These are phyloP conservation scores for Penicillium glabrum DNA, from an alignment of 2,329 filamentous ascomycete genomes.

Conservation along the genomic window DNA sequence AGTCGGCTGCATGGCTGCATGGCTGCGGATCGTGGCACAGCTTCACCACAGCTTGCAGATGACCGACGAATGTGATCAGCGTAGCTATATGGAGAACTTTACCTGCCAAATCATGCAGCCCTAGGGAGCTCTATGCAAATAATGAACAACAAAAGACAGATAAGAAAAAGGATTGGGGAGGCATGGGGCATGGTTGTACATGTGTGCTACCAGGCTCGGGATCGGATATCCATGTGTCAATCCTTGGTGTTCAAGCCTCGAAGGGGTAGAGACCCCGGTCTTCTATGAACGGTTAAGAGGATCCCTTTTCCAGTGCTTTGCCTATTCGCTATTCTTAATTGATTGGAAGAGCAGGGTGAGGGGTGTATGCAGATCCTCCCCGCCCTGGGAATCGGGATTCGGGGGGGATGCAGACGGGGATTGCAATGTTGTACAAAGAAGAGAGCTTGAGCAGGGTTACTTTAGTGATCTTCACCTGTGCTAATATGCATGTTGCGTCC, in stretches of 20 bases:
- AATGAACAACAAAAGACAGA: background rate
- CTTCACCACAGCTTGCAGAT: constrained; percentile 17
- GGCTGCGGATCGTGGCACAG: constrained; percentile 15
- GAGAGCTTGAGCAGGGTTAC: background rate
- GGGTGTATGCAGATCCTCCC: constrained; percentile 13
- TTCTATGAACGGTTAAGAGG: constrained; percentile 1
- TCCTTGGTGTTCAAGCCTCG: background rate
- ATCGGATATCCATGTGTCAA: background rate
- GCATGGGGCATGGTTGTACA: background rate
- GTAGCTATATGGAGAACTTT: constrained; percentile 3
- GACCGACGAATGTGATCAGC: constrained; percentile 17
- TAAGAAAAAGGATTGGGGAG: background rate
- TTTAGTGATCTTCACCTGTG: background rate
- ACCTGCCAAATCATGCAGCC: background rate
- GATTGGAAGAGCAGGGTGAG: constrained; percentile 3
- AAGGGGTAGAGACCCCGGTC: background rate
- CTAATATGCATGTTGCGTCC: background rate
- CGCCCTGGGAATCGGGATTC: background rate
- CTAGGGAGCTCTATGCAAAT: background rate
- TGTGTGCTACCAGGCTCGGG: background rate
- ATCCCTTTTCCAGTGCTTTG: constrained; percentile 14
- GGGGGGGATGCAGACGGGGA: background rate
- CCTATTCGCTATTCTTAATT: constrained; percentile 5
- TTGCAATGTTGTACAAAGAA: background rate
- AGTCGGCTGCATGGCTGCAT: constrained; percentile 16